Percentiles rank a stretch among this genome's conserved stretches.
Evolutionary conservation across 768 basidiomycete species (phyloP).

Genomic region (Suillus subaureus): DNA sequence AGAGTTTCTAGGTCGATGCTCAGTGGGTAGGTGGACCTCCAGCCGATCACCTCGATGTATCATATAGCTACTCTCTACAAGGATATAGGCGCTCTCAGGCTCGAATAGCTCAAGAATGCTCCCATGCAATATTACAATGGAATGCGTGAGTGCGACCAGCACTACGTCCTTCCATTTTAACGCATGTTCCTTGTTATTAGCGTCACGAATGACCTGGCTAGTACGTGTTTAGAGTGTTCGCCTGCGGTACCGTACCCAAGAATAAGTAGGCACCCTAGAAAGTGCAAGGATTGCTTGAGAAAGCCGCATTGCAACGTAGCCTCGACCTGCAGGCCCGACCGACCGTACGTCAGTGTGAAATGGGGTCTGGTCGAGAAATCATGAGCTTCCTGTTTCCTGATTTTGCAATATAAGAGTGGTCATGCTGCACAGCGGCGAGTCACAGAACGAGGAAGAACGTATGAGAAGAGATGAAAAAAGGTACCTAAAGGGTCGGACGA

Average conservation of each 20-base stretch:
- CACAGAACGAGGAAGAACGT: background rate
- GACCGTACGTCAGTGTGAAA: background rate
- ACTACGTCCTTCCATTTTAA: constrained; percentile 2
- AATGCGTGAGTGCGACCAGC: constrained; percentile 21
- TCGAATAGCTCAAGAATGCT: constrained; percentile 13
- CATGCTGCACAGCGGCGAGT: background rate
- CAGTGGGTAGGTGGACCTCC: background rate
- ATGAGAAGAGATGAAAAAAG: constrained; percentile 2
- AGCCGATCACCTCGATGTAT: constrained; percentile 14
- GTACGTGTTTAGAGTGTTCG: constrained; percentile 17
- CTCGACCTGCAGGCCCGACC: background rate
- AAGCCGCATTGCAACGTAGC: background rate
- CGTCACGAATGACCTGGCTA: background rate
- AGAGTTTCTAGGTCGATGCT: background rate
- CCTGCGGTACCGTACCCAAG: constrained; percentile 23
- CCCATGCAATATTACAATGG: constrained; percentile 23
- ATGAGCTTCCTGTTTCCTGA: background rate
- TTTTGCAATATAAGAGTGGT: background rate
- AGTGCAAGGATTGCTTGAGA: constrained; percentile 4
- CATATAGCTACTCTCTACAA: constrained; percentile 5
- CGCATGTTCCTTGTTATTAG: constrained; percentile 1
- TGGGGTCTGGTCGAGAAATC: constrained; percentile 2
- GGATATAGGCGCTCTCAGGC: constrained; percentile 22
- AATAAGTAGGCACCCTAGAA: constrained; percentile 11
- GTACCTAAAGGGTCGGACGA: constrained; percentile 11